Conservation (phyloP, 2,329 filamentous ascomycete genomes). For the Colletotrichum tofieldiae region DNA sequence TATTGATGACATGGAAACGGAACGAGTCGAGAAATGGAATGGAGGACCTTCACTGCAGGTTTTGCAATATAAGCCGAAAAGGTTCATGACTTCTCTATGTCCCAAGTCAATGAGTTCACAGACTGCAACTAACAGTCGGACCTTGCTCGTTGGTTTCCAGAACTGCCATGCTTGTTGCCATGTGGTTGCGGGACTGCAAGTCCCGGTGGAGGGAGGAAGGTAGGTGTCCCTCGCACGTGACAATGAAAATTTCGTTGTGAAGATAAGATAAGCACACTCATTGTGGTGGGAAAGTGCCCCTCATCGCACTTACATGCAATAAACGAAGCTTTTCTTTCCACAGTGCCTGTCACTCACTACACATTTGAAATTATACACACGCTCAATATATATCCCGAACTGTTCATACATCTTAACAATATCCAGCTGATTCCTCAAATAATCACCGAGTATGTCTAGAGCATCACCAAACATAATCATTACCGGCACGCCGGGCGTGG, state of each 20-base stretch:
- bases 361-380: background rate
- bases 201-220: background rate
- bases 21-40: background rate
- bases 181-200: background rate
- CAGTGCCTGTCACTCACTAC: background rate
- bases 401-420: background rate
- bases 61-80: background rate
- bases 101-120: background rate
- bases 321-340: slow-evolving; percentile 10
- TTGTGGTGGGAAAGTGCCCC: background rate
- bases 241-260: background rate
- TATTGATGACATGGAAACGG: background rate
- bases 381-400: background rate
- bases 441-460: slow-evolving; percentile 52
- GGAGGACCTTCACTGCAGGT: background rate
- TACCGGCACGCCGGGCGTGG: slow-evolving; percentile 95
- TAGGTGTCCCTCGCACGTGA: slow-evolving; percentile 24
- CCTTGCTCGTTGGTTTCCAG: background rate
- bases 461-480: slow-evolving; percentile 89
- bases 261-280: slow-evolving; percentile 5
- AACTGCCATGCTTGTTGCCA: background rate
- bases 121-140: background rate
- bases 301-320: slow-evolving; percentile 30
- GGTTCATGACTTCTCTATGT: no score
- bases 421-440: background rate